Conservation (phyloP, 345 rosid genomes). For the Draba incana region DNA sequence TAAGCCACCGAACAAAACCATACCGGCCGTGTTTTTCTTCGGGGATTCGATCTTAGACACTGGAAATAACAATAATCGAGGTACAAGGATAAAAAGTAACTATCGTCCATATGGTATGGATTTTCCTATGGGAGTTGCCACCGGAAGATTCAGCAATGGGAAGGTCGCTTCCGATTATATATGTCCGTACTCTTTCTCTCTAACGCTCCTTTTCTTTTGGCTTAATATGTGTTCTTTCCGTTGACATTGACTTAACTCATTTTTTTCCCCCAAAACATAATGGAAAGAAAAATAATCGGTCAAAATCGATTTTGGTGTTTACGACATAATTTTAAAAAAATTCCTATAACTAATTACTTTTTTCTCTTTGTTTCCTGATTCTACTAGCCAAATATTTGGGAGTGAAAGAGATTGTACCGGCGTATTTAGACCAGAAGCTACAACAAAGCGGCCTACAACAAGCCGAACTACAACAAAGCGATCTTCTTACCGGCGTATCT, state of each 20-base stretch:
- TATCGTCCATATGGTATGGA: conserved; percentile 61
- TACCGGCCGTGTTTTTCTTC: conserved; percentile 51
- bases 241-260: not conserved
- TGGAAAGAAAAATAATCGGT: too few species aligned
- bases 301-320: too few species aligned
- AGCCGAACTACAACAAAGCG: conserved; percentile 37
- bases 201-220: conserved; percentile 6
- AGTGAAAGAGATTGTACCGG: conserved; percentile 54
- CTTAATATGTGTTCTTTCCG: not conserved
- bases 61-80: conserved; percentile 52
- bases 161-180: conserved; percentile 51
- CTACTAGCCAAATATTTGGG: conserved; percentile 58
- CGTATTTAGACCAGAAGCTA: conserved; percentile 58
- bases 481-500: conserved; percentile 65
- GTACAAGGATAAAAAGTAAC: conserved; percentile 49
- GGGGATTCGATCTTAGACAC: conserved; percentile 64
- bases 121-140: conserved; percentile 49
- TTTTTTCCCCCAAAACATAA: too few species aligned
- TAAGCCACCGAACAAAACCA: conserved; percentile 33
- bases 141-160: conserved; percentile 66
- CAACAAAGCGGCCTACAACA: conserved; percentile 34
- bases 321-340: too few species aligned
- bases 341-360: too few species aligned
- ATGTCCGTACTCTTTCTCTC: conserved; percentile 30
- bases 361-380: not conserved